phyloP scores from a whole-genome alignment of 2,329 filamentous ascomycete genomes.

The Colletotrichum karsti region DNA sequence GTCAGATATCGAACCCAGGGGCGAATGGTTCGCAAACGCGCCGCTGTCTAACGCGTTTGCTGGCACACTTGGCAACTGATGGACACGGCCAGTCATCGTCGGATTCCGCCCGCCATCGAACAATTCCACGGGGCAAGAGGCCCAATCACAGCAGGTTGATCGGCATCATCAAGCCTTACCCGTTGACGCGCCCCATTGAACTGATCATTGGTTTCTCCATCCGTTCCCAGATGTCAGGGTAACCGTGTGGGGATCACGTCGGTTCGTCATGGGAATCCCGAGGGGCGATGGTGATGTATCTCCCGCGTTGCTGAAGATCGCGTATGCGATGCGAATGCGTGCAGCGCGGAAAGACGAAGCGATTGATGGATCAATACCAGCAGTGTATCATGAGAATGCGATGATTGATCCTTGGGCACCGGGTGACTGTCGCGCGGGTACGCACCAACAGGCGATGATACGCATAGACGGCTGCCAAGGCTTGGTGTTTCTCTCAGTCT shows the following conservation, averaged over 20 bases:
- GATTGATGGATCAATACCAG: background rate
- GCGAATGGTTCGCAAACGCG: background rate
- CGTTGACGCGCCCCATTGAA: background rate
- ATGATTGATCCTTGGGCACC: background rate
- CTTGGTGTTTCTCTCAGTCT: background rate
- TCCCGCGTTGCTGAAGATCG: background rate
- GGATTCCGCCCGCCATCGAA: background rate
- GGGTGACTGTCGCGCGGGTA: background rate
- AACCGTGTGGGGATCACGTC: background rate
- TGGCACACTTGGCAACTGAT: background rate
- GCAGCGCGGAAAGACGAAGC: background rate
- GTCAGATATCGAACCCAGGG: background rate
- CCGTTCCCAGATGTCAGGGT: background rate
- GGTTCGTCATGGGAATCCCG: background rate
- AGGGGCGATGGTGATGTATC: background rate
- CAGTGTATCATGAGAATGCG: background rate
- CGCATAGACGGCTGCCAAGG: slow-evolving; percentile 4
- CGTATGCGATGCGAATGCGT: background rate
- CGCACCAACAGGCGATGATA: background rate
- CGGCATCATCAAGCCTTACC: slow-evolving; percentile 3
- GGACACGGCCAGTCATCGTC: background rate
- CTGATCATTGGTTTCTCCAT: background rate
- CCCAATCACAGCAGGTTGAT: background rate
- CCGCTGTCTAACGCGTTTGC: no score
- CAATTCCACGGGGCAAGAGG: background rate